Evolutionary conservation across 2,329 filamentous ascomycete species (phyloP), one percentile per base, ranked within the genome.

Genomic region (Exophiala mesophila): DNA sequence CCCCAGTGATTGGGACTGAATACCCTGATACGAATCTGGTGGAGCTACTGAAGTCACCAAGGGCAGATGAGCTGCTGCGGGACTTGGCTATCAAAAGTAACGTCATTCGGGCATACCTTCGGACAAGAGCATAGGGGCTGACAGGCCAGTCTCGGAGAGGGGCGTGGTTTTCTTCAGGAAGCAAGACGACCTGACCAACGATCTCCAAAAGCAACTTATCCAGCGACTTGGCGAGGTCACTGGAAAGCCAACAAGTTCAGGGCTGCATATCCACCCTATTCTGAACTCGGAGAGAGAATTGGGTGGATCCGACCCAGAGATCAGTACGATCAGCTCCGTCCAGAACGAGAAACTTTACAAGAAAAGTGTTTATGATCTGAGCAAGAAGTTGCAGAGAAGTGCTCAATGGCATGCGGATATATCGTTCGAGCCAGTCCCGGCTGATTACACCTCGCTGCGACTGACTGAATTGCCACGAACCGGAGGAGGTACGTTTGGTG

Each of bases 171-270:
- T 85, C 65, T 82, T 85, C 63, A 74, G 80, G n/a, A 71, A 74
- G 21, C 82, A 86, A 50, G 65, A 78, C 52, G 66, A 72, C 55
- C 61, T 83, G 28, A 72, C 70, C 49, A 73, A 82, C 55, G 76
- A 78, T 2, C 69, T 80, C 2, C 79, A 83, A 55, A 86, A 85
- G 63, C 65, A 79, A 40, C 67, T 86, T 0, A 76, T 76, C 21
- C 67, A 77, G 8, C 68, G 71, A 1, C 67, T 85, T 1, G 80
- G 80, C 7, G 64, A 76, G 53, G 66, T 83, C 7, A 68, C 72
- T 1, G 78, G 78, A 26, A 77, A 75, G 43, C 80, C 80, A 0
- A 52, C 64, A 0, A 68, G 69, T 1, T 81, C 77, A 1, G 70
- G 65, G 0, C 66, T 82, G 1, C 78, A 82, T 54, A 77, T 81